Evolutionary conservation across 1,284 basidiomycete species (phyloP), one percentile per base, ranked within the genome.

Genomic region (Papiliotrema terrestris): DNA sequence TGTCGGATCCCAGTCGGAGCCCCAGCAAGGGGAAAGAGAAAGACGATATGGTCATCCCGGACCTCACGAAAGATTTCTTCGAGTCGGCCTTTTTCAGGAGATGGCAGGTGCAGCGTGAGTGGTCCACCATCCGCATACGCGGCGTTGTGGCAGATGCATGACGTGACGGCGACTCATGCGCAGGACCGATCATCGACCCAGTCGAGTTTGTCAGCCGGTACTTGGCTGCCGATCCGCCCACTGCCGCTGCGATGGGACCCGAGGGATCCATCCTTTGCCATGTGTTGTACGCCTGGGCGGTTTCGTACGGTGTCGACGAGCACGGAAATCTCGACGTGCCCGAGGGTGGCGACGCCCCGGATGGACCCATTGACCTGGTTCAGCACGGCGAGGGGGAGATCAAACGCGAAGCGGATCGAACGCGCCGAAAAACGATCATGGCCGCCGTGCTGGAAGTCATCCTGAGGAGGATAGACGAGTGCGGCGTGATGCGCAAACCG

Each of bases 301-400:
- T 85, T 1, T 89, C 88, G 26, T 92, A 88, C 68, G 91, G 91
- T 22, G 78, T 93, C 44, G 84, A 93, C 71, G 87, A 91, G 63
- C 80, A 80, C 25, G 91, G 90, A 29, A 71, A 82, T 37, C 56
- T 69, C 14, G 69, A 73, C 45, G 49, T 72, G 1, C 61, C 65
- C 0, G 72, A 72, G 23, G 65, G 67, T 14, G 67, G 66, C n/a
- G 60, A 59, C 11, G 54, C 56, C 1, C 60, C 61, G 0, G 35
- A 65, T 2, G 53, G 55, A 1, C 49, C 54, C 0, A 32, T 69
- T 29, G 64, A 57, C 36, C 56, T 73, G 9, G 35, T 59, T 3
- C 35, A 42, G 1, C 49, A 59, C 0, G 46, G 63, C 19, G 68
- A 68, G 19, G 49, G 38, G 61, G 65, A 79, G 54, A 62, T 76